Evolutionary conservation across 179 eudicot genomes (phyloP).

Genomic region (Silene noctiflora): DNA sequence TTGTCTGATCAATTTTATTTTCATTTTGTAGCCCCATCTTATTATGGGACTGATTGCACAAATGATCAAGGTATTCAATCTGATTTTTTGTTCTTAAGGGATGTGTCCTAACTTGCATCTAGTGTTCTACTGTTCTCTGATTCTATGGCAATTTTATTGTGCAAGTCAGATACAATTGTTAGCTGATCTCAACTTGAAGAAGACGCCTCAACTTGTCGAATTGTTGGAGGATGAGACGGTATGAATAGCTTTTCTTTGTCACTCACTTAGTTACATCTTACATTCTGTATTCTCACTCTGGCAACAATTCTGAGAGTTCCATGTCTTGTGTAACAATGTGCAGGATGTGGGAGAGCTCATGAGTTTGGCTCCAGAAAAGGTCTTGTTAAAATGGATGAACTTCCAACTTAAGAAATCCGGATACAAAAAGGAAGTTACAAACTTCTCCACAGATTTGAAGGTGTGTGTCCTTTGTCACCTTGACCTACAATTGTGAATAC

Average conservation of each 20-base stretch:
- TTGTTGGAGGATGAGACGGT: constrained; percentile 72
- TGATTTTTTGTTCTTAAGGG: neutral
- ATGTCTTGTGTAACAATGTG: constrained; percentile 6
- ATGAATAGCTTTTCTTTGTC: neutral
- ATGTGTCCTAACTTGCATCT: neutral
- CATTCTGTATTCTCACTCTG: neutral
- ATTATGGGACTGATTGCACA: constrained; percentile 79
- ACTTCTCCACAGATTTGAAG: constrained; percentile 70
- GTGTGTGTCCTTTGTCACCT: constrained; percentile 32
- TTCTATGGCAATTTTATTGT: constrained; percentile 4
- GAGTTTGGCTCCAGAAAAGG: constrained; percentile 67
- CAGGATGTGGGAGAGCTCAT: constrained; percentile 86
- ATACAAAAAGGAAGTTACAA: constrained; percentile 57
- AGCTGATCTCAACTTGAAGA: constrained; percentile 66
- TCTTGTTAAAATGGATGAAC: constrained; percentile 79
- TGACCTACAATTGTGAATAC: neutral
- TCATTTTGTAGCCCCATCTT: constrained; percentile 57
- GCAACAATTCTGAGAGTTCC: neutral
- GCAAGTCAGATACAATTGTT: constrained; percentile 63
- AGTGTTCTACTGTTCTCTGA: neutral
- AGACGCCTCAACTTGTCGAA: constrained; percentile 80
- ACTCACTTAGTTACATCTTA: neutral
- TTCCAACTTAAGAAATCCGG: constrained; percentile 75
- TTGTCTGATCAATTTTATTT: constrained; percentile 19
- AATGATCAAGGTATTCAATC: constrained; percentile 63